Base-by-base conservation (phyloP, 805 yeast species). In the Komagataella kurtzmanii region DNA sequence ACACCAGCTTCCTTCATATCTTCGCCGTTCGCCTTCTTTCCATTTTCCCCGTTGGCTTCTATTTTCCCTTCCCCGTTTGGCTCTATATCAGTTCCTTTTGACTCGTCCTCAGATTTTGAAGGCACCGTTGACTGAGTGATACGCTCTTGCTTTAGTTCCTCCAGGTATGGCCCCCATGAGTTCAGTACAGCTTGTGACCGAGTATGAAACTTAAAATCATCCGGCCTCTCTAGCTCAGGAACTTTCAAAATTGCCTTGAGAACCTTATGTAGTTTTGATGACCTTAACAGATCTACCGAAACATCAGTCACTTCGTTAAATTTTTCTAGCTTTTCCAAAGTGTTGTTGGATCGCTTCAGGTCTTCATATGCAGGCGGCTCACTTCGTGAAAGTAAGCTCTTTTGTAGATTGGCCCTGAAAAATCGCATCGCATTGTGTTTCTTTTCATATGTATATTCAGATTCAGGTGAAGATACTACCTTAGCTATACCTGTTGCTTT, bases 251-350 rank as follows among this genome's bases (percentile, higher is more conserved):
- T 74, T 52, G 77, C 76, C 58, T 72, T 74, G 53, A 77, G 59
- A 1, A 77, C 80, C 59, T 77, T 77, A 58, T 76, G 80, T 50
- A 77, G 64, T 56, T 75, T 77, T 14, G 80, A 74, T 19, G 62
- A 61, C 49, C 64, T 66, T 53, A 77, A 64, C 18, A 75, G 58
- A 14, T 70, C 72, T 18, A 65, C 60, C 24, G 59, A 66, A 43
- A 76, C 68, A 7, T 49, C 44, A 6, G 44, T 43, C 6, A 48
- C 49, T 17, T 55, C 51, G 1, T 75, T 69, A 53, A 74, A 72
- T 17, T 69, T 71, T 21, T 67, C 72, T 19, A 77, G 60, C 44
- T 73, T 66, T 51, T 66, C 61, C 45, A 76, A 63, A 12, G 69
- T 66, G 51, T 69, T 59, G 47, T 75, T 55, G 3, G 74, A 71